These are phyloP conservation scores for Viridothelium virens DNA, from an alignment of 495 filamentous ascomycete species.

Conservation along the genomic window DNA sequence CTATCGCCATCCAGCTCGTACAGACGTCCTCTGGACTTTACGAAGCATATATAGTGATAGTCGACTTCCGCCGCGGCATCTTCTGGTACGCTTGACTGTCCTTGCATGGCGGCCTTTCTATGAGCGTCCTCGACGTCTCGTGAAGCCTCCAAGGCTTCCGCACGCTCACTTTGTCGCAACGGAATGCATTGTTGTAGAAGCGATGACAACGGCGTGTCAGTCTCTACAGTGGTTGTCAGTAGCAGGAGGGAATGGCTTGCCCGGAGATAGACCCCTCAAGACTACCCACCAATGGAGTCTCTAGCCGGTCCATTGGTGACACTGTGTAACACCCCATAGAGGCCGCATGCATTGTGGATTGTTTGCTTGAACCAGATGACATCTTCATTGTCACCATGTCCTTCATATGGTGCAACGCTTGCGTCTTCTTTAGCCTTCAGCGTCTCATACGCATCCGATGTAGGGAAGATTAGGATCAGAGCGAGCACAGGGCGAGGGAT, in stretches of 20 bases:
- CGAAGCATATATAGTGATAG: constrained; percentile 76
- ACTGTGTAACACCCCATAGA: constrained; percentile 73
- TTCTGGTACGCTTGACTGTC: constrained; percentile 66
- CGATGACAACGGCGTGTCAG: constrained; percentile 41
- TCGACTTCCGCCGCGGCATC: constrained; percentile 23
- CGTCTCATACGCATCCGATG: constrained; percentile 58
- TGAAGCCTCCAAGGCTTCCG: constrained; percentile 64
- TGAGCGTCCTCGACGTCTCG: constrained; percentile 65
- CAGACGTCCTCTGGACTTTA: constrained; percentile 57
- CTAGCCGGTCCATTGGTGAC: constrained; percentile 54
- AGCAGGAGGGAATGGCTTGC: background rate
- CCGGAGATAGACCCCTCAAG: background rate
- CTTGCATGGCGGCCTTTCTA: constrained; percentile 57
- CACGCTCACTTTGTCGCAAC: constrained; percentile 51
- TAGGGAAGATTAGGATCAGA: constrained; percentile 76
- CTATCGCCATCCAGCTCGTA: constrained; percentile 81
- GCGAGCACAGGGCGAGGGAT: constrained; percentile 74
- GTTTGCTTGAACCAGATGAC: constrained; percentile 90
- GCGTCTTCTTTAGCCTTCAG: constrained; percentile 56
- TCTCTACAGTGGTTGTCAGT: constrained; percentile 8
- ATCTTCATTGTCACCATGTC: constrained; percentile 47
- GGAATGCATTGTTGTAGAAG: constrained; percentile 44
- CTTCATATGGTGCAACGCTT: constrained; percentile 42
- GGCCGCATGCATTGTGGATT: constrained; percentile 78
- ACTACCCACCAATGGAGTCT: constrained; percentile 32